Evolutionary conservation across 495 filamentous ascomycete species (phyloP), one percentile per base, ranked within the genome.

Genomic region (Schizothecium vesticola): DNA sequence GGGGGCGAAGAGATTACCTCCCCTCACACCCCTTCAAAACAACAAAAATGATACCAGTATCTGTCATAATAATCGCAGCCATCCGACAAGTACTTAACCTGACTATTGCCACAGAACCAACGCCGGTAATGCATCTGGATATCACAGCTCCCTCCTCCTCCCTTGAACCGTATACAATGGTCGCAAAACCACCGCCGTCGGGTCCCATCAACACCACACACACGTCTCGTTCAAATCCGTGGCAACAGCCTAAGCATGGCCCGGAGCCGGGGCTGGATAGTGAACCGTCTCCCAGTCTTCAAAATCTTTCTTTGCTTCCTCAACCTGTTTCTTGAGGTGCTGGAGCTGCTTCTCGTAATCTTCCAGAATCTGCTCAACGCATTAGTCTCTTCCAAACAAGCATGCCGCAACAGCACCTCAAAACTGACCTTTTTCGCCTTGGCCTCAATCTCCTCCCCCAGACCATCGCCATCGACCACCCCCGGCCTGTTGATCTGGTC

Each of bases 261-360:
- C 43, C 43, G 73, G 76, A 36, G 74, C 64, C 6, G 71, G 64
- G 2, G 72, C 33, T 24, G 77, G 77, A 43, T 81, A 78, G 23
- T 85, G 81, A 57, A 84, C 79, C 72, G 86, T 86, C 73, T 93
- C 87, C 85, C 91, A 93, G 65, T 90, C 90, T 6, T 86, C 86
- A 72, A 92, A 95, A 63, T 96, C 91, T 72, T 87, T 90, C 76
- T 88, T 86, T 68, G 96, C 87, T 64, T 89, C 83, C 70, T 88
- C 88, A 28, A 98, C 75, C 75, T 97, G 90, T 76, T 90, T 90
- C 72, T 90, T 91, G 64, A 99, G 83, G 77, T 94, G 90, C 72
- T 89, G 82, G 13, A 99, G 85, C 78, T 98, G 96, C 68, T 88
- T 88, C 70, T 92, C 91, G 76, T 97, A 98, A 72, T 94, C 92